Evolutionary conservation across 2,329 filamentous ascomycete species (phyloP).

Genomic region (Colletotrichum tamarilloi): DNA sequence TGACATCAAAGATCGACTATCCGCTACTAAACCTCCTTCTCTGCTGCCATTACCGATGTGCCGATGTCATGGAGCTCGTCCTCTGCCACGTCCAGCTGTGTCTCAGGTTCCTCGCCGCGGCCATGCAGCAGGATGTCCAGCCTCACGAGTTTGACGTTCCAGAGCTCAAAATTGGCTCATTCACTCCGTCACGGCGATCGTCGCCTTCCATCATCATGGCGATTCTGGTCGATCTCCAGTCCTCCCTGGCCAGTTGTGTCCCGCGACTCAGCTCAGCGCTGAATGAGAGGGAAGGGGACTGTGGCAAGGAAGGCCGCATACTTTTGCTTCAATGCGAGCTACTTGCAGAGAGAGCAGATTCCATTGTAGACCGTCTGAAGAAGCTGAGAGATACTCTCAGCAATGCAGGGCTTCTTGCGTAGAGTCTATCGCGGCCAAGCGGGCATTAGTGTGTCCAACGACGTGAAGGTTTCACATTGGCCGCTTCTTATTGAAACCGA

Average conservation of each 20-base stretch:
- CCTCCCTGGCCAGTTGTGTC: conserved; percentile 34
- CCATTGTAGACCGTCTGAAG: conserved; percentile 37
- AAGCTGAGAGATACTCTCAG: conserved; percentile 13
- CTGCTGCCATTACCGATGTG: conserved; percentile 50
- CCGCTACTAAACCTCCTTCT: conserved; percentile 50
- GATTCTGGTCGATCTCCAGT: conserved; percentile 46
- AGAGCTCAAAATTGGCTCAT: conserved; percentile 53
- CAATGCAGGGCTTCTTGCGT: neutral
- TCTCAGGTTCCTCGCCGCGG: conserved; percentile 41
- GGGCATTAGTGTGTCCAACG: neutral
- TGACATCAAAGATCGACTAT: conserved; percentile 42
- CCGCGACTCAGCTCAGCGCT: neutral
- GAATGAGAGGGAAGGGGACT: neutral
- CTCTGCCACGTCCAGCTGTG: conserved; percentile 46
- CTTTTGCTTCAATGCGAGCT: conserved; percentile 43
- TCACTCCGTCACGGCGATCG: conserved; percentile 45
- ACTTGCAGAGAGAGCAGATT: conserved; percentile 38
- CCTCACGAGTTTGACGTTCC: conserved; percentile 50
- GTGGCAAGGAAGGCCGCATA: conserved; percentile 37
- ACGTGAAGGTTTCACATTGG: neutral
- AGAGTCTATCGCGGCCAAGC: neutral
- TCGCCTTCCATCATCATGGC: conserved; percentile 47
- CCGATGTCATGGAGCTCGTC: conserved; percentile 51
- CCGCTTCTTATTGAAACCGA: neutral
- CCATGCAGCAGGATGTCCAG: conserved; percentile 39